These are phyloP conservation scores for Aspergillus hancockii DNA, from an alignment of 495 filamentous ascomycete species.

Conservation along the genomic window DNA sequence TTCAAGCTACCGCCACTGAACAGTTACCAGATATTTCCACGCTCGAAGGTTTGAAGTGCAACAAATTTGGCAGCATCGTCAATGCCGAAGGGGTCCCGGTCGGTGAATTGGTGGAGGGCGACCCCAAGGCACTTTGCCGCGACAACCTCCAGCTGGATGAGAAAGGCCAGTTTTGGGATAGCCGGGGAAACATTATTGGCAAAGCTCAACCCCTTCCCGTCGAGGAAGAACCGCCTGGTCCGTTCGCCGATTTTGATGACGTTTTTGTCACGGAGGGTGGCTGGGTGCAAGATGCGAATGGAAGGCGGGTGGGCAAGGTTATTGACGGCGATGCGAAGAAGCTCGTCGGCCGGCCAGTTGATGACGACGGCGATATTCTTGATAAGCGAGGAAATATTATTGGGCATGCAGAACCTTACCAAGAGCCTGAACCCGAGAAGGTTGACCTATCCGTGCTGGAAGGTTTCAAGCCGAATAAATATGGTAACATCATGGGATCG, in stretches of 20 bases:
- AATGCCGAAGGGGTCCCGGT: slow-evolving; percentile 53
- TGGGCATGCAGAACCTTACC: slow-evolving; percentile 60
- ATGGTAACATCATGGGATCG: slow-evolving; percentile 70
- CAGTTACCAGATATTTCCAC: slow-evolving; percentile 56
- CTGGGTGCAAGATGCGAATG: slow-evolving; percentile 59
- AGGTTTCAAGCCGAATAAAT: slow-evolving; percentile 73
- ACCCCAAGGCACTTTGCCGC: slow-evolving; percentile 57
- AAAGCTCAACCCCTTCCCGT: slow-evolving; percentile 60
- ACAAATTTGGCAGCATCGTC: slow-evolving; percentile 63
- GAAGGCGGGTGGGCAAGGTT: slow-evolving; percentile 58
- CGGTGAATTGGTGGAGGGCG: slow-evolving; percentile 62
- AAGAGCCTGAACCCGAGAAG: slow-evolving; percentile 34
- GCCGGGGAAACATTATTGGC: slow-evolving; percentile 59
- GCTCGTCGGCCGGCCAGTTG: slow-evolving; percentile 61
- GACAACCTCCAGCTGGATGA: slow-evolving; percentile 56
- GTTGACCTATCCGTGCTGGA: slow-evolving; percentile 65
- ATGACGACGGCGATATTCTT: slow-evolving; percentile 65
- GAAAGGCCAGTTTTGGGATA: slow-evolving; percentile 64
- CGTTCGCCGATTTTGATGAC: slow-evolving; percentile 65
- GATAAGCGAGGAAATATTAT: slow-evolving; percentile 63
- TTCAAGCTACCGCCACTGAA: no score
- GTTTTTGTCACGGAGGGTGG: slow-evolving; percentile 60
- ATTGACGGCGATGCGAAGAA: slow-evolving; percentile 65
- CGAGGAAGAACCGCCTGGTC: slow-evolving; percentile 54
- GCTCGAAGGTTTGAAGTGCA: slow-evolving; percentile 60